A percentile compares a stretch with the other conserved stretches of the same genome.
Evolutionary conservation across 495 filamentous ascomycete species (phyloP).

Genomic region (Bathelium albidoporum): DNA sequence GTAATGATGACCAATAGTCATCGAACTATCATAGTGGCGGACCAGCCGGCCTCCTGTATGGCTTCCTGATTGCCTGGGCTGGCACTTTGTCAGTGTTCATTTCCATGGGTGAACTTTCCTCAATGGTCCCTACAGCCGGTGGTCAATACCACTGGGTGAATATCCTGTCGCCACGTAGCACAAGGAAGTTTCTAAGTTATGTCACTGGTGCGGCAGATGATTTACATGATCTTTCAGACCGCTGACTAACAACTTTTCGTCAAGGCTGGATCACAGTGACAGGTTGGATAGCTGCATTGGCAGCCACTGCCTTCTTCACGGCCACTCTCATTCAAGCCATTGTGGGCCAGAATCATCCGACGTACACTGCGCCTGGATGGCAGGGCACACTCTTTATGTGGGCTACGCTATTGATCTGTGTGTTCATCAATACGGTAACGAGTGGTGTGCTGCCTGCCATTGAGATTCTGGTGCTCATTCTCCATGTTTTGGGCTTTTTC

Average conservation of each 20-base stretch:
- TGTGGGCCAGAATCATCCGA: slow-evolving; percentile 13
- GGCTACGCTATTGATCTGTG: slow-evolving; percentile 6
- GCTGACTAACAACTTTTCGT: neutral
- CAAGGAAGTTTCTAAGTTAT: slow-evolving; percentile 16
- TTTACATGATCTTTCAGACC: too few species aligned
- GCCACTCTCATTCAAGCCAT: slow-evolving; percentile 28
- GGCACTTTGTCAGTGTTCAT: slow-evolving; percentile 11
- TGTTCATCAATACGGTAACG: slow-evolving; percentile 16
- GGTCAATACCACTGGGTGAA: slow-evolving; percentile 15
- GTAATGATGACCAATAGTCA: too few species aligned
- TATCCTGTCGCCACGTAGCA: slow-evolving; percentile 11
- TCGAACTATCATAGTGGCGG: slow-evolving; percentile 4
- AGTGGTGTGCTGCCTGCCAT: slow-evolving; percentile 14
- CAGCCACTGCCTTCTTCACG: slow-evolving; percentile 30
- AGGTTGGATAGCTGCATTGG: slow-evolving; percentile 31
- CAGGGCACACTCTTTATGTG: slow-evolving; percentile 14
- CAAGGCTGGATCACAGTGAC: slow-evolving; percentile 30
- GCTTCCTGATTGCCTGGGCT: slow-evolving; percentile 7
- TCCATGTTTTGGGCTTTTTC: slow-evolving; percentile 19
- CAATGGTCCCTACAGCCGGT: slow-evolving; percentile 7
- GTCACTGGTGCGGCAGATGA: slow-evolving; percentile 9
- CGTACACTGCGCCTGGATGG: slow-evolving; percentile 9
- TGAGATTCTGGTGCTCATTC: slow-evolving; percentile 12
- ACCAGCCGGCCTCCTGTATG: slow-evolving; percentile 16
- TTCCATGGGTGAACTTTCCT: slow-evolving; percentile 14